Conservation (phyloP, 352 stramenopile genomes). For the Halophytophthora batemanensis region DNA sequence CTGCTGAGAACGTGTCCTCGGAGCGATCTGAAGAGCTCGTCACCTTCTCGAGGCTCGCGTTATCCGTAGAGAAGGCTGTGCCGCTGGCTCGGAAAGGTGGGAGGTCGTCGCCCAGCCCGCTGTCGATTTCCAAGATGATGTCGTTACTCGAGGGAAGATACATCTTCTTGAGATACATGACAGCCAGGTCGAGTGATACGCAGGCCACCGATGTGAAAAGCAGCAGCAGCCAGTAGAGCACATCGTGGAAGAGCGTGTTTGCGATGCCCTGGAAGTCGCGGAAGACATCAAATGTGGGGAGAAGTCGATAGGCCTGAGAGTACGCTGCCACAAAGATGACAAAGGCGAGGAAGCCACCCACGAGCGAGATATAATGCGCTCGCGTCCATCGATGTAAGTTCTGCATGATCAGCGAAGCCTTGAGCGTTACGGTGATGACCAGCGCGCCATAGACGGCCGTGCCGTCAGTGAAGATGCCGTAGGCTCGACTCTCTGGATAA, state of each 20-base stretch:
- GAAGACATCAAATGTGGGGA: conserved; percentile 70
- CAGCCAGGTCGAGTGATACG: conserved; percentile 54
- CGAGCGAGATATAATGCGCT: conserved; percentile 65
- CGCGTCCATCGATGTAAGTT: conserved; percentile 70
- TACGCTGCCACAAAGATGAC: conserved; percentile 71
- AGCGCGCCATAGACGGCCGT: conserved; percentile 78
- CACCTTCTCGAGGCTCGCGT: conserved; percentile 12
- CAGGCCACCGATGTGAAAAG: conserved; percentile 63
- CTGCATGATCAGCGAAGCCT: conserved; percentile 73
- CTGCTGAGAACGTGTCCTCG: conserved; percentile 28
- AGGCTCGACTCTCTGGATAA: conserved; percentile 38
- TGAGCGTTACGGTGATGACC: conserved; percentile 75
- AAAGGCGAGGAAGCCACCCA: conserved; percentile 61
- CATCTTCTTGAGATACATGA: conserved; percentile 82
- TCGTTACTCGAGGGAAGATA: conserved; percentile 80
- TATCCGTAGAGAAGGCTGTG: conserved; percentile 10
- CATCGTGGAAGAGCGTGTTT: conserved; percentile 49
- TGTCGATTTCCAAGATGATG: conserved; percentile 86
- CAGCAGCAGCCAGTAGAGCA: conserved; percentile 60
- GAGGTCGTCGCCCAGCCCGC: conserved; percentile 40
- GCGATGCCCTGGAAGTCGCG: conserved; percentile 70
- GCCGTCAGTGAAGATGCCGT: conserved; percentile 69
- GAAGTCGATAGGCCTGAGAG: conserved; percentile 58
- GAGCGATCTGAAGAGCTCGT: conserved; percentile 30
- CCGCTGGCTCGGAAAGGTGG: conserved; percentile 14